Percentiles rank a stretch among this genome's conserved stretches.
phyloP scores from a whole-genome alignment of 2,329 filamentous ascomycete genomes.

The Aspergillus latus region DNA sequence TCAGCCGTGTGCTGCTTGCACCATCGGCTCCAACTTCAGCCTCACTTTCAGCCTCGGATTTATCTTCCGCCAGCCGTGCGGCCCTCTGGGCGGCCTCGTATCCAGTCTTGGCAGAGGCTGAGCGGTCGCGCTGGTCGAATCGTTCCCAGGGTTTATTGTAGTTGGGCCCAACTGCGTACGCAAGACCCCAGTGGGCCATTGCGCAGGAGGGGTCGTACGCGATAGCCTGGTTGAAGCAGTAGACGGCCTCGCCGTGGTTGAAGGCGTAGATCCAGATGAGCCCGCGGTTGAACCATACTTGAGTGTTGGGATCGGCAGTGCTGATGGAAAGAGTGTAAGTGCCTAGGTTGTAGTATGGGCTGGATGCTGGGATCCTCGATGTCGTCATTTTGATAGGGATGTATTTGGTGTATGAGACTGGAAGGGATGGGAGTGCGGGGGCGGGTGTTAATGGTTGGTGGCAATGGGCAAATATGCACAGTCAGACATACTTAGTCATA shows the following conservation, averaged over 20 bases:
- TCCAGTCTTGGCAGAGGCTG: constrained; percentile 49
- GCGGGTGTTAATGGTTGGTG: background rate
- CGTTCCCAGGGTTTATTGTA: constrained; percentile 77
- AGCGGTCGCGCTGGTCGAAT: constrained; percentile 63
- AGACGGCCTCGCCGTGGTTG: constrained; percentile 41
- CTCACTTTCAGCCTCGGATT: constrained; percentile 10
- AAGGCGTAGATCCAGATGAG: constrained; percentile 39
- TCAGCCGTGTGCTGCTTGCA: constrained; percentile 9
- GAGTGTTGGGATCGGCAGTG: constrained; percentile 27
- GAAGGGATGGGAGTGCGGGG: background rate
- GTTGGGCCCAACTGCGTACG: constrained; percentile 72
- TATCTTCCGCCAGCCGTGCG: constrained; percentile 34
- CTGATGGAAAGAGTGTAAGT: constrained; percentile 35
- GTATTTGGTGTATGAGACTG: background rate
- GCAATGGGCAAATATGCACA: too few relatives aligned
- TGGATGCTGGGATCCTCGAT: background rate
- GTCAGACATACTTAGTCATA: too few relatives aligned
- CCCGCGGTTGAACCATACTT: constrained; percentile 37
- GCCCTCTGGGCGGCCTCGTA: constrained; percentile 49
- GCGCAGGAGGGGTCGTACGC: constrained; percentile 35
- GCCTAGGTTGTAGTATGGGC: constrained; percentile 31
- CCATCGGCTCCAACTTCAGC: background rate
- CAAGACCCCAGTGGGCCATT: constrained; percentile 44
- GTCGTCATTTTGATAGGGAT: background rate
- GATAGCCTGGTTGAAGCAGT: constrained; percentile 41